Evolutionary conservation across 2,329 filamentous ascomycete genomes (phyloP), one percentile per base, ranked within the genome.

Genomic region (Ophiostoma tasmaniense): DNA sequence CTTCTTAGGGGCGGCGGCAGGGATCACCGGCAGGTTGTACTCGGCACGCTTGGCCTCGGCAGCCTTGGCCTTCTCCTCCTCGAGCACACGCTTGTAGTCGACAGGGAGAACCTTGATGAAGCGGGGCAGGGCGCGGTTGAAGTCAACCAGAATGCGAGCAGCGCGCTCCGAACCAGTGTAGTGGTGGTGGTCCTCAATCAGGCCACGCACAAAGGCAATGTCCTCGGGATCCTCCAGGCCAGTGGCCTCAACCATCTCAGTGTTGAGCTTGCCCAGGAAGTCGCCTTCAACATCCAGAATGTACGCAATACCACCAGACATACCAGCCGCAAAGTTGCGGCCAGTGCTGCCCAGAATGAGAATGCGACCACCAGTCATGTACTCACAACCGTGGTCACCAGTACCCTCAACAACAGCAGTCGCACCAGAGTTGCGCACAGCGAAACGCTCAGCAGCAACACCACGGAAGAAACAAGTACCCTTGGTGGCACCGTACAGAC

Each of bases 271-370:
- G 74, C 89, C 88, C 78, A 91, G 84, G 82, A 97, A 97, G 80
- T 97, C 92, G 73, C 90, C 86, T 78, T 94, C 87, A 76, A 95
- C 90, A 76, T 98, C 94, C 37, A 98, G 87, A 68, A 97, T 88
- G 76, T 97, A 98, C 22, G 93, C 93, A 75, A 98, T 97, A 84
- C 94, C 94, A 77, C 94, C 94, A 76, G 93, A 97, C 94, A 98
- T 98, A 84, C 94, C 94, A 71, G 94, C 94, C 75, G 93, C 94
- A 76, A 98, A 98, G 84, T 98, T 98, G 75, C 94, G 93, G 64
- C 94, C 94, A 76, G 93, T 97, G 75, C 87, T 88, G 70, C 94
- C 94, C 65, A 98, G 85, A 76, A 96, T 86, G 73, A 98, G 82
- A 66, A 97, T 85, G 76, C 93, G 92, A 77, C 94, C 94, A 78